Percentiles rank a stretch among this genome's conserved stretches.
Evolutionary conservation across 116 monocot genomes (phyloP).

Genomic region (Cymodocea nodosa): DNA sequence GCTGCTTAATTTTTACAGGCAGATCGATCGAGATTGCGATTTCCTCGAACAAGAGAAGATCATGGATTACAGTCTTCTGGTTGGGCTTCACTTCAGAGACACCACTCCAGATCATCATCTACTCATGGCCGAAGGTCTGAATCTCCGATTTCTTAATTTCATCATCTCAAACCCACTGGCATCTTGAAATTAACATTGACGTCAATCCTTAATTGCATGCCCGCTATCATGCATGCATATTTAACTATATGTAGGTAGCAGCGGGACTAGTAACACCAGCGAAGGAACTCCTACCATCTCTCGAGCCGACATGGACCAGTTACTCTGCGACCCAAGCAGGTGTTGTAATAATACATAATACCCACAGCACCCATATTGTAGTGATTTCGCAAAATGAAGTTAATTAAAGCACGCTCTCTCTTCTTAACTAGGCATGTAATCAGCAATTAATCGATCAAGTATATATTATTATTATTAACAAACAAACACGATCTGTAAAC

Average conservation of each 20-base stretch:
- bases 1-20: slow-evolving; percentile 34
- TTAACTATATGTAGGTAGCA: slow-evolving; percentile 9
- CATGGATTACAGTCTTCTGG: slow-evolving; percentile 93
- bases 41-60: slow-evolving; percentile 92
- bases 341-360: too few relatives aligned
- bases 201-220: too few relatives aligned
- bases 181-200: too few relatives aligned
- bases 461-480: too few relatives aligned
- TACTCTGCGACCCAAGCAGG: slow-evolving; percentile 14
- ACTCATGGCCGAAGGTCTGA: slow-evolving; percentile 1
- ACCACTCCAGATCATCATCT: slow-evolving; percentile 14
- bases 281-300: slow-evolving; percentile 19
- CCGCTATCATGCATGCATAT: background rate
- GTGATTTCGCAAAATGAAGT: too few relatives aligned
- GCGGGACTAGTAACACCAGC: slow-evolving; percentile 17
- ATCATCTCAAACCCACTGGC: too few relatives aligned
- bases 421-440: too few relatives aligned
- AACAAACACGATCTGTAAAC: too few relatives aligned
- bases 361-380: background rate
- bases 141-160: too few relatives aligned
- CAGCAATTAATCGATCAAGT: too few relatives aligned
- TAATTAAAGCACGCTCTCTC: too few relatives aligned
- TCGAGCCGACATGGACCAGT: slow-evolving; percentile 28
- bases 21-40: slow-evolving; percentile 70
- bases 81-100: slow-evolving; percentile 71